phyloP scores from a whole-genome alignment of 495 filamentous ascomycete species.

The Xylaria grammica region DNA sequence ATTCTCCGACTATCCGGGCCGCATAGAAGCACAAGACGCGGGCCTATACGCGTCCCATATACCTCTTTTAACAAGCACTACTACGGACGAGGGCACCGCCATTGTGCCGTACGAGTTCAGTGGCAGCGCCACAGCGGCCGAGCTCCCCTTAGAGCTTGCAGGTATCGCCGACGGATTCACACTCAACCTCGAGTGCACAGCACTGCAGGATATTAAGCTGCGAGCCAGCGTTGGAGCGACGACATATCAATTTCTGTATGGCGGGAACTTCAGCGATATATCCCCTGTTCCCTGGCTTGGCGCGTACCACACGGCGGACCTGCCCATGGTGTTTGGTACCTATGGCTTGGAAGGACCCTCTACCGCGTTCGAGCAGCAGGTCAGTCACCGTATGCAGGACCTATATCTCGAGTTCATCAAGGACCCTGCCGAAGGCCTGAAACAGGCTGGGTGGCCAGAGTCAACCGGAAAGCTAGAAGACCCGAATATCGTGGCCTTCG shows the following conservation, averaged over 20 bases:
- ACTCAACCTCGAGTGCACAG: background rate
- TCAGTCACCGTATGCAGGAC: slow-evolving; percentile 49
- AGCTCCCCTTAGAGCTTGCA: background rate
- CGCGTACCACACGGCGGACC: slow-evolving; percentile 41
- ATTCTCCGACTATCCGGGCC: slow-evolving; percentile 7
- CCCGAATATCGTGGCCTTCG: slow-evolving; percentile 1
- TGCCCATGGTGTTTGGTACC: slow-evolving; percentile 52
- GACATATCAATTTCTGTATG: slow-evolving; percentile 43
- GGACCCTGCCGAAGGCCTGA: slow-evolving; percentile 6
- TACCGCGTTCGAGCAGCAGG: slow-evolving; percentile 41
- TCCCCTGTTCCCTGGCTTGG: slow-evolving; percentile 48
- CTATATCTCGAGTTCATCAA: slow-evolving; percentile 38
- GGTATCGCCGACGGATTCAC: slow-evolving; percentile 4
- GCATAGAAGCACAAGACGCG: background rate
- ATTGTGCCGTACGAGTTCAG: slow-evolving; percentile 10
- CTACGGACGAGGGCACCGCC: slow-evolving; percentile 2
- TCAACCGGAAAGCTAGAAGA: background rate
- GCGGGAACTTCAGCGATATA: slow-evolving; percentile 48
- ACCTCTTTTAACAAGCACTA: slow-evolving; percentile 10
- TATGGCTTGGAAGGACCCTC: slow-evolving; percentile 38
- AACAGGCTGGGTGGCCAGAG: slow-evolving; percentile 2
- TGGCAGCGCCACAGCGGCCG: slow-evolving; percentile 1
- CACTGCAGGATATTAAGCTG: background rate
- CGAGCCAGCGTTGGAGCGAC: slow-evolving; percentile 5
- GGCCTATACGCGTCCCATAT: slow-evolving; percentile 4